phyloP scores from a whole-genome alignment of 2,329 filamentous ascomycete species.

The Colletotrichum falcatum region DNA sequence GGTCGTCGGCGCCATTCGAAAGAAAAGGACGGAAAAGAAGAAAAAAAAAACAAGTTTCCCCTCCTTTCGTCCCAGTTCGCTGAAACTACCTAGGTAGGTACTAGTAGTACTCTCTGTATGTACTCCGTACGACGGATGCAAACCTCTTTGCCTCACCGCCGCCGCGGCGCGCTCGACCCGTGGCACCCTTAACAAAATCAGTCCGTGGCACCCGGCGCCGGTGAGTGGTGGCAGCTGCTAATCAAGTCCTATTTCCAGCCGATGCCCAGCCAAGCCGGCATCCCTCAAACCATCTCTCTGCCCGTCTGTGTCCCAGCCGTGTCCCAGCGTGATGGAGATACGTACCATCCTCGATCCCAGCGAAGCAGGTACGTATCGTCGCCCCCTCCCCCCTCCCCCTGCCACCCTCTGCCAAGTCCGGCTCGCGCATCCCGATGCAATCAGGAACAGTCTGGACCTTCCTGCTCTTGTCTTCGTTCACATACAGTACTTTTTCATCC shows the following conservation, averaged over 20 bases:
- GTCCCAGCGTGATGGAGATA: neutral
- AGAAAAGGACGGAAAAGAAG: too few species aligned
- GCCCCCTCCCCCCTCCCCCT: neutral
- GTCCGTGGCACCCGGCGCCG: neutral
- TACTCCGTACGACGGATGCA: too few species aligned
- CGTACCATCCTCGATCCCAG: constrained; percentile 1
- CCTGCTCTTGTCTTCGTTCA: neutral
- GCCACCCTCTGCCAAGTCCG: constrained; percentile 19
- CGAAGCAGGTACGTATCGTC: constrained; percentile 1
- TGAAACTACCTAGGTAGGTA: constrained; percentile 25
- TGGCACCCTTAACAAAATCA: constrained; percentile 11
- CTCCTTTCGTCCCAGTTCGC: neutral
- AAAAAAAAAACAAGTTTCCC: neutral
- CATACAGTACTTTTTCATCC: neutral
- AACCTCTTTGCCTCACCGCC: constrained; percentile 36
- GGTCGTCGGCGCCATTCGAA: too few species aligned
- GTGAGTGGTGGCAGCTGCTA: constrained; percentile 13
- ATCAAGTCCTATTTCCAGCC: constrained; percentile 12
- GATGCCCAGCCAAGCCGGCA: neutral
- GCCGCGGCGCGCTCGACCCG: constrained; percentile 19
- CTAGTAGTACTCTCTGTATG: too few species aligned
- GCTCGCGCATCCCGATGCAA: constrained; percentile 34
- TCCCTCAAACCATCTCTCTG: neutral
- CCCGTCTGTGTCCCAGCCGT: neutral
- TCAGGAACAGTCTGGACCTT: constrained; percentile 31